Evolutionary conservation across 2,329 filamentous ascomycete genomes (phyloP).

Genomic region (Cordyceps cicadae): DNA sequence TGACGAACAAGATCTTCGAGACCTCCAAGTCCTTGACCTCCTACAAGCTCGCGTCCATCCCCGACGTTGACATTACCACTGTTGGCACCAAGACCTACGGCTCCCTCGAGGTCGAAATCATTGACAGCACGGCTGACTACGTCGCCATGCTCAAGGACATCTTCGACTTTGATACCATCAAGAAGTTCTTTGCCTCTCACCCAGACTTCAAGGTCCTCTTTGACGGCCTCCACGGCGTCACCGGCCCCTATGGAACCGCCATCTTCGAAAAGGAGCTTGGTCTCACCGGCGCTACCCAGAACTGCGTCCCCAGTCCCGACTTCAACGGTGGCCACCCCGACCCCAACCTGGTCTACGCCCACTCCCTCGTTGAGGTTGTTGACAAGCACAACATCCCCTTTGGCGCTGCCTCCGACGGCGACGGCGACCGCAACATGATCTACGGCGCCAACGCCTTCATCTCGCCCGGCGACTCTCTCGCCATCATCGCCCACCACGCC

Average conservation of each 20-base stretch:
- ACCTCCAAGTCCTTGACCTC: constrained; percentile 80
- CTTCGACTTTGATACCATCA: constrained; percentile 95
- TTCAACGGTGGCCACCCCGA: constrained; percentile 97
- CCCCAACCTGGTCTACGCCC: constrained; percentile 94
- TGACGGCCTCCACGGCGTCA: constrained; percentile 89
- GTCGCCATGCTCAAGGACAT: constrained; percentile 94
- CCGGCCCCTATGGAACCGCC: constrained; percentile 85
- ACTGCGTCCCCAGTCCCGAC: constrained; percentile 85
- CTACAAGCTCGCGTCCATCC: constrained; percentile 86
- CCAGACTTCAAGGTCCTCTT: constrained; percentile 95
- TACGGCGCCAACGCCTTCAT: constrained; percentile 96
- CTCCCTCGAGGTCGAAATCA: constrained; percentile 82
- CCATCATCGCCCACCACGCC: constrained; percentile 96
- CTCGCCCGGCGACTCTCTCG: constrained; percentile 91
- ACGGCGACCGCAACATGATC: constrained; percentile 99
- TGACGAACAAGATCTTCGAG: constrained; percentile 97
- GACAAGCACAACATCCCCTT: constrained; percentile 90
- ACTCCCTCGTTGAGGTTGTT: constrained; percentile 87
- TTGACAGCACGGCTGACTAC: constrained; percentile 90
- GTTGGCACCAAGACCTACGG: constrained; percentile 82
- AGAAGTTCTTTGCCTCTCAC: constrained; percentile 80
- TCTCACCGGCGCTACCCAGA: constrained; percentile 70
- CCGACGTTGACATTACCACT: constrained; percentile 73
- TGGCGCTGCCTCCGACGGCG: constrained; percentile 90
- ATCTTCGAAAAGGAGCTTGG: constrained; percentile 95